Evolutionary conservation across 2,329 filamentous ascomycete species (phyloP).

Genomic region (Aspergillus persii): DNA sequence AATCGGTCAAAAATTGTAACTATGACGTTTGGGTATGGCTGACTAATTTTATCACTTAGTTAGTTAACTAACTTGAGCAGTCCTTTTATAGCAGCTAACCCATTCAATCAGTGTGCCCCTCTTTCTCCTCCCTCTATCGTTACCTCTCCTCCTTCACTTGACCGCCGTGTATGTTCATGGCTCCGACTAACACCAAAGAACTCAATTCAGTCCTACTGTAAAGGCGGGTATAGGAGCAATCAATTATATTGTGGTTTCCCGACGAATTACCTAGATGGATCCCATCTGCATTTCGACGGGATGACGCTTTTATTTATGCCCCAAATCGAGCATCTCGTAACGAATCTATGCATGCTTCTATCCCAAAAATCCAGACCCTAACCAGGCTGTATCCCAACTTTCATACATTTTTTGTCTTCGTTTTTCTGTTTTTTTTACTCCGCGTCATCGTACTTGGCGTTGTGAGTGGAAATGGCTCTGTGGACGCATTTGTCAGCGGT

Average conservation of each 20-base stretch:
- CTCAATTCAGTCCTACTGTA: neutral
- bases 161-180: no score
- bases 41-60: no score
- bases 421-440: constrained; percentile 23
- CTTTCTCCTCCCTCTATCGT: no score
- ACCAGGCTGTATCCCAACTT: constrained; percentile 14
- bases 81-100: no score
- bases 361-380: constrained; percentile 20
- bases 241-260: neutral
- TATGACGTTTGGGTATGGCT: no score
- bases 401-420: neutral
- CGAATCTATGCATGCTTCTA: constrained; percentile 29
- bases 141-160: no score
- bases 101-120: no score
- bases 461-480: constrained; percentile 74
- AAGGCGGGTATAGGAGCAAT: neutral
- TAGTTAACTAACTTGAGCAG: no score
- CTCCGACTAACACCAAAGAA: neutral
- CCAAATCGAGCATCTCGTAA: constrained; percentile 13
- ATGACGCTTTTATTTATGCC: constrained; percentile 17
- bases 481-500: constrained; percentile 8
- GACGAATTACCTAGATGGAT: neutral
- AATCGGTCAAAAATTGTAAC: no score
- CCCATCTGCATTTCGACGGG: neutral
- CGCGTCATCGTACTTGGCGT: constrained; percentile 66